Percentiles rank a stretch among this genome's conserved stretches.
phyloP scores from a whole-genome alignment of 352 stramenopile genomes.

The Pythium dissotocum region DNA sequence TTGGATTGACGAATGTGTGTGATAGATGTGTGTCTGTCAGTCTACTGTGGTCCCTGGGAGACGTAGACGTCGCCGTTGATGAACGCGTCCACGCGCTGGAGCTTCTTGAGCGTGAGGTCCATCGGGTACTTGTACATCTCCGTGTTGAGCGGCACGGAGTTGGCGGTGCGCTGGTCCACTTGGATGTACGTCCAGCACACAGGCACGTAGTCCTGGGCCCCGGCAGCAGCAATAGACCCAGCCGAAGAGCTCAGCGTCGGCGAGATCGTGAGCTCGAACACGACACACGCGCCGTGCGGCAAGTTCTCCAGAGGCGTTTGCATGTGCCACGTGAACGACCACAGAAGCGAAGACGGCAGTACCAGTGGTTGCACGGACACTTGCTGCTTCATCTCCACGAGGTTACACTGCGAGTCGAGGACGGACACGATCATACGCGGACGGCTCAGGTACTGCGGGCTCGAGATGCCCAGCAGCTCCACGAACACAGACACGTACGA shows the following conservation, averaged over 20 bases:
- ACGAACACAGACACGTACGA: constrained; percentile 84
- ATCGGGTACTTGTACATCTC: constrained; percentile 88
- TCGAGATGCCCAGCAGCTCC: constrained; percentile 63
- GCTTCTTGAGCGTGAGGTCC: constrained; percentile 72
- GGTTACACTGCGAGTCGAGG: constrained; percentile 57
- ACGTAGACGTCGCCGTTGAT: constrained; percentile 73
- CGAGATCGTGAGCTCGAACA: constrained; percentile 65
- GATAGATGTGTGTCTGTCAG: not conserved
- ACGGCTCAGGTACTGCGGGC: constrained; percentile 50
- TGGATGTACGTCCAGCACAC: constrained; percentile 87
- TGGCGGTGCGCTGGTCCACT: constrained; percentile 78
- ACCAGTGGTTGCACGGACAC: constrained; percentile 67
- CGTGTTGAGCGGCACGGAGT: constrained; percentile 59
- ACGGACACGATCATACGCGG: constrained; percentile 75
- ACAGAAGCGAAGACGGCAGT: constrained; percentile 63
- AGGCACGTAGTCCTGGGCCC: constrained; percentile 47
- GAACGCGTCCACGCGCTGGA: constrained; percentile 75
- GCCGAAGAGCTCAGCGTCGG: constrained; percentile 31
- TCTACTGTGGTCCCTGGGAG: constrained; percentile 48
- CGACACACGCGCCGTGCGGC: constrained; percentile 66
- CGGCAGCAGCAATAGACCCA: constrained; percentile 27
- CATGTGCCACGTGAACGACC: constrained; percentile 92
- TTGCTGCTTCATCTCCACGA: constrained; percentile 79
- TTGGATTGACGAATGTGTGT: not conserved
- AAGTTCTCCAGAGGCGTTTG: constrained; percentile 92